phyloP scores from a whole-genome alignment of 2,329 filamentous ascomycete species.

The Colletotrichum somersetense region DNA sequence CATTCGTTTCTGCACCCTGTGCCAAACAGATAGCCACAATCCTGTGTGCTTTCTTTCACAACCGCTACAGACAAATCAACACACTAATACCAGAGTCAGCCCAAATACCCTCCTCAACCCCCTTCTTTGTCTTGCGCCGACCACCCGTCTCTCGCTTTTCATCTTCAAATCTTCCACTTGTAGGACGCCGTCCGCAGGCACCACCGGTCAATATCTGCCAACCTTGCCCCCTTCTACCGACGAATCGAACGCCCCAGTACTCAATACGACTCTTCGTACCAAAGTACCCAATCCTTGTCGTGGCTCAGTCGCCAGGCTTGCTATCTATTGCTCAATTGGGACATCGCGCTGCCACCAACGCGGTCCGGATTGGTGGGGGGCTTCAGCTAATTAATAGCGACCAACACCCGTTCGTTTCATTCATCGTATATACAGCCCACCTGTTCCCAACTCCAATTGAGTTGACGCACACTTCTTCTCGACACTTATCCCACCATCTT shows the following conservation, averaged over 20 bases:
- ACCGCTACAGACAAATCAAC: background rate
- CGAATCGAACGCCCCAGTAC: background rate
- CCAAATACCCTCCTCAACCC: slow-evolving; percentile 4
- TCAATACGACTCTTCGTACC: background rate
- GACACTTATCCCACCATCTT: background rate
- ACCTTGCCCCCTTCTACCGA: background rate
- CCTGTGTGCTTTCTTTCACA: background rate
- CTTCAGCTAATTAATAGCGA: background rate
- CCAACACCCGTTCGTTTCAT: slow-evolving; percentile 11
- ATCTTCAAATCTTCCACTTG: background rate
- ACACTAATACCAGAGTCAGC: slow-evolving; percentile 2
- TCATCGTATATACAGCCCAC: slow-evolving; percentile 30
- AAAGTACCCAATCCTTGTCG: slow-evolving; percentile 22
- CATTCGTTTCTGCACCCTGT: slow-evolving; percentile 12
- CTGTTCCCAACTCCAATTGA: slow-evolving; percentile 17
- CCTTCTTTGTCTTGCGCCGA: background rate
- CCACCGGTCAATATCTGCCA: slow-evolving; percentile 21
- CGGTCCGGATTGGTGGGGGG: slow-evolving; percentile 25
- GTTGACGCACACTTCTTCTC: slow-evolving; percentile 10
- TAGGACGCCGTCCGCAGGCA: background rate
- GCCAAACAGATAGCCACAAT: slow-evolving; percentile 12
- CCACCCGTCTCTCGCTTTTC: slow-evolving; percentile 4
- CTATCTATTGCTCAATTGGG: slow-evolving; percentile 37
- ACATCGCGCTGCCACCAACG: slow-evolving; percentile 9
- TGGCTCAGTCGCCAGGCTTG: slow-evolving; percentile 33